These are phyloP conservation scores for Fusarium sp. DNA, from an alignment of 2,329 filamentous ascomycete species.

Conservation along the genomic window DNA sequence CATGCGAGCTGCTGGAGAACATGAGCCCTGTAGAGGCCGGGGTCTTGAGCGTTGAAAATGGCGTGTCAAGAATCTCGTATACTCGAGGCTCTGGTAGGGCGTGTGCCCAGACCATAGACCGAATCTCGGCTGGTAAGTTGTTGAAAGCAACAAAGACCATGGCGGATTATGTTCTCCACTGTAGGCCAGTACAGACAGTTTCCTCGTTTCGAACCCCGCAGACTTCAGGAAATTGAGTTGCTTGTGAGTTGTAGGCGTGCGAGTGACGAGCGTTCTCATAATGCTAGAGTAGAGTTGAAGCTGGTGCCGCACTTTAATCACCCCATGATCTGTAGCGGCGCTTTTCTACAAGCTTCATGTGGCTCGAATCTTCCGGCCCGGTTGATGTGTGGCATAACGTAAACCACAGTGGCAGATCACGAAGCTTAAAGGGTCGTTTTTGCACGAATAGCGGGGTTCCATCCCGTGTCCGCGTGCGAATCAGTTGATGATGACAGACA, in stretches of 20 bases:
- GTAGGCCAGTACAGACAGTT: background rate
- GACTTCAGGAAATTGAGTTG: background rate
- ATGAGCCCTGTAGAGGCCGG: constrained; percentile 25
- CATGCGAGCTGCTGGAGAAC: constrained; percentile 31
- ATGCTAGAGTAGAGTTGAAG: background rate
- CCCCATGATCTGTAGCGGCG: constrained; percentile 25
- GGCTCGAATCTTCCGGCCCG: constrained; percentile 14
- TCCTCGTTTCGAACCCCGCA: background rate
- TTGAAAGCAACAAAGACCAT: constrained; percentile 23
- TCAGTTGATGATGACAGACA: background rate
- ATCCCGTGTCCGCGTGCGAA: background rate
- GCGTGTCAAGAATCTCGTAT: constrained; percentile 35
- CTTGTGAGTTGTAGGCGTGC: constrained; percentile 1
- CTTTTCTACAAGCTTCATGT: constrained; percentile 10
- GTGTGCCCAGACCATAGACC: constrained; percentile 31
- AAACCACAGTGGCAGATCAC: background rate
- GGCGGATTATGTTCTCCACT: background rate
- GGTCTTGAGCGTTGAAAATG: constrained; percentile 31
- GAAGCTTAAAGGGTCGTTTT: constrained; percentile 25
- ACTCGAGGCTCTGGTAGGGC: constrained; percentile 32
- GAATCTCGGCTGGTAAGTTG: constrained; percentile 30
- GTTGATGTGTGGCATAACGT: constrained; percentile 7
- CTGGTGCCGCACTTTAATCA: constrained; percentile 16
- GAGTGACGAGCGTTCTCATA: background rate
- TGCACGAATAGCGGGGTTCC: constrained; percentile 29